Evolutionary conservation across 257 asterid genomes (phyloP).

Genomic region (Capsicum pubescens): DNA sequence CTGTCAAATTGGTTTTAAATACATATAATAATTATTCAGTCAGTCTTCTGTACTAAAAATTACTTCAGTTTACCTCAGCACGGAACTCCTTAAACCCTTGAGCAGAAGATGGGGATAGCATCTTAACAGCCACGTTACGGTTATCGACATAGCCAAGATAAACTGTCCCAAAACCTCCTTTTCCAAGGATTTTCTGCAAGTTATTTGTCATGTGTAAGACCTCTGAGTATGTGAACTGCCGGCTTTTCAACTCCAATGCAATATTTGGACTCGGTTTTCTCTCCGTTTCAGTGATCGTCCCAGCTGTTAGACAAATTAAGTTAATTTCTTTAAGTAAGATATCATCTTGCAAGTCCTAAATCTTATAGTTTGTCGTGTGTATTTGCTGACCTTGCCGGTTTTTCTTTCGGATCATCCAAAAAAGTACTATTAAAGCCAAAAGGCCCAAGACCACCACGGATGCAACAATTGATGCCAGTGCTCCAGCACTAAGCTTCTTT

Average conservation of each 20-base stretch:
- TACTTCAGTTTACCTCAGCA: slow-evolving; percentile 13
- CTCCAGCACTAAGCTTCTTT: not conserved
- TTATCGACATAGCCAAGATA: slow-evolving; percentile 33
- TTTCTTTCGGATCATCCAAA: not conserved
- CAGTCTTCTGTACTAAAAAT: too few species aligned
- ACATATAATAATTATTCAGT: not conserved
- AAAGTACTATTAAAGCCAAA: not conserved
- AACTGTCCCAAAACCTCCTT: slow-evolving; percentile 38
- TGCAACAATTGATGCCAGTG: not conserved
- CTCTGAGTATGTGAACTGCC: slow-evolving; percentile 34
- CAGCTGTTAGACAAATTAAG: not conserved
- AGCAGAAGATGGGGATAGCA: slow-evolving; percentile 30
- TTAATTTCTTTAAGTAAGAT: not conserved
- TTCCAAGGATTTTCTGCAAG: slow-evolving; percentile 31
- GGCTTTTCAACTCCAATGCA: slow-evolving; percentile 22
- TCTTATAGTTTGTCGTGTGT: too few species aligned
- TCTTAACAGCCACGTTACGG: slow-evolving; percentile 33
- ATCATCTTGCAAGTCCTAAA: not conserved
- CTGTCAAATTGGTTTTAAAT: not conserved
- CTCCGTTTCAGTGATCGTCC: not conserved
- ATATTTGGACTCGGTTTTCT: not conserved
- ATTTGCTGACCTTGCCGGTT: not conserved
- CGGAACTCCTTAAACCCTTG: slow-evolving; percentile 36
- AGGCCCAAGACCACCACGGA: slow-evolving; percentile 15
- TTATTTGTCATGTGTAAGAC: slow-evolving; percentile 31